These are phyloP conservation scores for Starmerella floricola DNA, from an alignment of 805 yeast genomes.

Conservation along the genomic window DNA sequence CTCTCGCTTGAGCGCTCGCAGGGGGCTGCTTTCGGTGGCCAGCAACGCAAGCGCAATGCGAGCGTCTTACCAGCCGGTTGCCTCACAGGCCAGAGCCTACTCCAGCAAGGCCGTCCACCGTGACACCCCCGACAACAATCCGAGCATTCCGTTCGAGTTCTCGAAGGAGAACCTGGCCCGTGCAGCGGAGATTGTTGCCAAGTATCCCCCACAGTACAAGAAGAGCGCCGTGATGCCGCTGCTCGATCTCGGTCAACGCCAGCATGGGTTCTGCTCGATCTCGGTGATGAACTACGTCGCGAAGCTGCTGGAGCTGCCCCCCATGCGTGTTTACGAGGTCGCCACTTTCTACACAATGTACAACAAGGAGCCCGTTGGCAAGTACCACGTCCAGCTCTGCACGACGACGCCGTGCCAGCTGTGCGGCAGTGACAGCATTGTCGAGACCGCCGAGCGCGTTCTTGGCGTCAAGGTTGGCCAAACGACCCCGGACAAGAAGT, in stretches of 20 bases:
- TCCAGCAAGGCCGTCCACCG: conserved; percentile 44
- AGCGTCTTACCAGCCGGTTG: too few relatives aligned
- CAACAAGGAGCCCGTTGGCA: conserved; percentile 76
- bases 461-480: conserved; percentile 62
- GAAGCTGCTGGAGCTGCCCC: conserved; percentile 72
- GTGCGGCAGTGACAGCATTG: conserved; percentile 69
- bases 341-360: conserved; percentile 90
- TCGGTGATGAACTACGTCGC: conserved; percentile 87
- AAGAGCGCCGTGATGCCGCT: conserved; percentile 84
- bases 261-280: conserved; percentile 72
- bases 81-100: too few relatives aligned
- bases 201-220: conserved; percentile 77
- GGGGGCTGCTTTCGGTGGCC: neutral
- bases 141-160: conserved; percentile 60
- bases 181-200: conserved; percentile 62
- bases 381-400: conserved; percentile 71
- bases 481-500: conserved; percentile 60
- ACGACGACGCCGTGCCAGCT: conserved; percentile 85
- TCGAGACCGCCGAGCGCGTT: conserved; percentile 51
- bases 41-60: too few relatives aligned
- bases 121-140: conserved; percentile 56
- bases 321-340: conserved; percentile 87
- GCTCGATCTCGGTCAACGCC: conserved; percentile 77
- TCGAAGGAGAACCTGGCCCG: conserved; percentile 47
- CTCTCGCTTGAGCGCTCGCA: too few relatives aligned